Evolutionary conservation across 129 eudicot genomes (phyloP).

Genomic region (Arctium minus): DNA sequence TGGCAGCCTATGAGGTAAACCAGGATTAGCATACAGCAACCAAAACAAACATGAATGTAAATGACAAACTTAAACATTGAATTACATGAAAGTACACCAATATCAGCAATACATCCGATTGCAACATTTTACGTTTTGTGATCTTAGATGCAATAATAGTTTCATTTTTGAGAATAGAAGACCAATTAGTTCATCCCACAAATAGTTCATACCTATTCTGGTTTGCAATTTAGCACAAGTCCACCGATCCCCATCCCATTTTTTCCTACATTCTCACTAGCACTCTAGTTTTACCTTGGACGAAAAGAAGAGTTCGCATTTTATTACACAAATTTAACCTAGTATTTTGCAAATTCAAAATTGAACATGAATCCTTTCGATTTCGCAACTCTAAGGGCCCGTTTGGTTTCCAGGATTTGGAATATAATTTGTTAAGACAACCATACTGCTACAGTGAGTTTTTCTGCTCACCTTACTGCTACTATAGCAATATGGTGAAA

Average conservation of each 20-base stretch:
- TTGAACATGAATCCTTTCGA: neutral
- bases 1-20: neutral
- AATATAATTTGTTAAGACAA: too few relatives aligned
- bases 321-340: neutral
- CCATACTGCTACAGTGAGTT: too few relatives aligned
- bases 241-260: neutral
- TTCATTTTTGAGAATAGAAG: neutral
- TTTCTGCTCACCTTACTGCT: too few relatives aligned
- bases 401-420: neutral
- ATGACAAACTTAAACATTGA: neutral
- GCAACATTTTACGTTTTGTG: neutral
- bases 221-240: neutral
- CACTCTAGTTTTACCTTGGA: neutral
- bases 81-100: neutral
- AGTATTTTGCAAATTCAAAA: neutral
- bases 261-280: neutral
- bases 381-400: neutral
- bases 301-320: neutral
- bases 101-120: neutral
- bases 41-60: neutral
- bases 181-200: neutral
- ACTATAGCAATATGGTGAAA: too few relatives aligned
- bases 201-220: neutral
- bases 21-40: neutral
- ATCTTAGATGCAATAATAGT: neutral